phyloP scores from a whole-genome alignment of 2,329 filamentous ascomycete species.

The Elsinoe arachidis region DNA sequence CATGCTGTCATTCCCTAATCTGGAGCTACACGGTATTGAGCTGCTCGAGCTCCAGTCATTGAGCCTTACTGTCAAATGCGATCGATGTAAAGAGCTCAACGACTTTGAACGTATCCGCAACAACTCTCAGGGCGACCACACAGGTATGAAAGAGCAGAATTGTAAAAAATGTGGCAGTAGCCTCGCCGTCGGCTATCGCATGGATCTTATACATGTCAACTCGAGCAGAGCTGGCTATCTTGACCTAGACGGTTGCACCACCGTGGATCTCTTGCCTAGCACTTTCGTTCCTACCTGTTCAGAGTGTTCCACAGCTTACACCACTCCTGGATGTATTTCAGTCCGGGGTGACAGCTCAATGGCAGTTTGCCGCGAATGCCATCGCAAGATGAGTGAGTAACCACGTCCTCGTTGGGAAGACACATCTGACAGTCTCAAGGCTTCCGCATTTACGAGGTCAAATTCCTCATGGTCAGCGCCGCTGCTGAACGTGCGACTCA shows the following conservation, averaged over 20 bases:
- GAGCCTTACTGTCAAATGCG: conserved; percentile 65
- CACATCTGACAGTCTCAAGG: conserved; percentile 28
- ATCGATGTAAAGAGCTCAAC: conserved; percentile 64
- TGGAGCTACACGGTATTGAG: conserved; percentile 71
- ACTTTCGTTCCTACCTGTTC: conserved; percentile 71
- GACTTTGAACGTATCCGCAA: conserved; percentile 61
- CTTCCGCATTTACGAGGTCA: conserved; percentile 68
- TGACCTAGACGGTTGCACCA: conserved; percentile 64
- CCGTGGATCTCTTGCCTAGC: conserved; percentile 69
- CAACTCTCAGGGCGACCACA: conserved; percentile 34
- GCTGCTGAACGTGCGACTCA: conserved; percentile 28
- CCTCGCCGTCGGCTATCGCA: conserved; percentile 43
- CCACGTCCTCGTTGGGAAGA: background rate
- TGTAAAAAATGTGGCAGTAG: conserved; percentile 49
- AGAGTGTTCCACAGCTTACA: conserved; percentile 61
- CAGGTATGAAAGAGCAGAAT: conserved; percentile 36
- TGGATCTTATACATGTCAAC: conserved; percentile 63
- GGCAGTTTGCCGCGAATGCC: conserved; percentile 71
- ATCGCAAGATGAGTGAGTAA: conserved; percentile 59
- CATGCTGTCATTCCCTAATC: conserved; percentile 67
- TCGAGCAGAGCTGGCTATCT: conserved; percentile 71
- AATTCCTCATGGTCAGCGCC: conserved; percentile 61
- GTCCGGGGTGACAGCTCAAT: conserved; percentile 65
- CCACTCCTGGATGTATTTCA: conserved; percentile 55
- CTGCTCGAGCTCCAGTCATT: conserved; percentile 60